Evolutionary conservation across 2,329 filamentous ascomycete species (phyloP), one percentile per base, ranked within the genome.

Genomic region (Huntiella bhutanensis): DNA sequence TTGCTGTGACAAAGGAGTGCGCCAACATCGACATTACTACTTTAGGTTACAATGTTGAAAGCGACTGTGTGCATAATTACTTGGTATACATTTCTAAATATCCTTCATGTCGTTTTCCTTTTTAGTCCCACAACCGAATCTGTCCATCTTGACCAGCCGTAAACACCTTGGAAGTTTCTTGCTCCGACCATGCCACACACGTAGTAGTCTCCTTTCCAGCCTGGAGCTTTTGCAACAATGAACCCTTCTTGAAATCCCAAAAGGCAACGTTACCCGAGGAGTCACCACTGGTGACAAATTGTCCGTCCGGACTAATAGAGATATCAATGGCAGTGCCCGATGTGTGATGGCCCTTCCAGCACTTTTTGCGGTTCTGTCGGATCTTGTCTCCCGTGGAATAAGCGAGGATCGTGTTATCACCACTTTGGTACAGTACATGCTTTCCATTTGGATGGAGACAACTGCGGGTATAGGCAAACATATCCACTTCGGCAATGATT

Each of bases 221-320:
- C 63, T 82, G 75, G 53, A 98, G 76, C 70, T 96, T 96, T 64
- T 94, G 85, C 64, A 85, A 94, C 86, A 98, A 88, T 66, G 95
- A 96, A 62, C 88, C 93, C 35, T 86, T 95, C 73, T 98, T 98
- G 84, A 87, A 98, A 63, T 96, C 91, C 85, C 87, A 98, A 65
- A 96, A 95, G 63, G 83, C 93, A 41, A 94, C 77, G 56, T 75
- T 95, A 33, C 92, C 91, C 12, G 75, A 85, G 44, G 77, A 83
- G 61, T 98, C 91, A 51, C 91, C 91, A 13, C 75, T 82, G 15
- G 77, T 80, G 46, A 98, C 68, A 60, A 95, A 93, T 58, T 93
- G 85, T 0, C 91, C 91, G 59, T 96, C 91, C 1, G 87, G 84
- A 55, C 78, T 85, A 58, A 92, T 81, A 45, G 81, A 78, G 43